Percentiles rank a stretch among this genome's conserved stretches.
Conservation (phyloP, 495 filamentous ascomycete species). For the Delitschia confertaspora region DNA sequence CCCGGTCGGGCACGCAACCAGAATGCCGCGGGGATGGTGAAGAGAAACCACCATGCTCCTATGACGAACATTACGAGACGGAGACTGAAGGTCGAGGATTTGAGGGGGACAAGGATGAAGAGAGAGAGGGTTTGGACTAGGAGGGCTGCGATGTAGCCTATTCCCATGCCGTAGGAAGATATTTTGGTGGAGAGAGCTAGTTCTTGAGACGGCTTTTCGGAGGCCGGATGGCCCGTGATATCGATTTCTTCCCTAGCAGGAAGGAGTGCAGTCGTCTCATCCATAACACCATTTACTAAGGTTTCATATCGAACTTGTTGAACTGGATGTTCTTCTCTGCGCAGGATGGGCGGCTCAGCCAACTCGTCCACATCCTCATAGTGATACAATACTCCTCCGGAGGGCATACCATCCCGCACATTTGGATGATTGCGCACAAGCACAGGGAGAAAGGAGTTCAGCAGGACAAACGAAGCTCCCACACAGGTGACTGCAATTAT, state of each 20-base stretch:
- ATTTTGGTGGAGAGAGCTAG: constrained; percentile 37
- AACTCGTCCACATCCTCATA: constrained; percentile 13
- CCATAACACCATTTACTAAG: constrained; percentile 17
- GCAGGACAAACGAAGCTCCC: constrained; percentile 38
- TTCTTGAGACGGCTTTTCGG: constrained; percentile 27
- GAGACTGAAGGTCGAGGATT: constrained; percentile 17
- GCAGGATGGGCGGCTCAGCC: constrained; percentile 5
- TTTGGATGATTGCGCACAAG: constrained; percentile 39
- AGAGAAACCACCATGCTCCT: constrained; percentile 87
- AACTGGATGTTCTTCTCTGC: constrained; percentile 15
- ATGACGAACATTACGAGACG: constrained; percentile 80
- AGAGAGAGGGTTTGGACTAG: constrained; percentile 36
- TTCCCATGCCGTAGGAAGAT: constrained; percentile 37
- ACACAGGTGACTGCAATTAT: constrained; percentile 80
- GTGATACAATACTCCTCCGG: constrained; percentile 13
- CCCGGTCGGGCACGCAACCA: constrained; percentile 88
- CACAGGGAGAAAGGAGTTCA: constrained; percentile 41
- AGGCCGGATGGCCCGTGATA: constrained; percentile 17
- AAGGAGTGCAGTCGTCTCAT: constrained; percentile 32
- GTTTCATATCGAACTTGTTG: constrained; percentile 19
- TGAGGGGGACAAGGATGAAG: constrained; percentile 27
- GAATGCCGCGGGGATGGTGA: constrained; percentile 83
- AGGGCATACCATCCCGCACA: constrained; percentile 18
- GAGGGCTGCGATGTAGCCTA: constrained; percentile 37
- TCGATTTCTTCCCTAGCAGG: constrained; percentile 11